A percentile compares a stretch with the other conserved stretches of the same genome.
phyloP scores from a whole-genome alignment of 2,329 filamentous ascomycete genomes.

The Claviceps fusiformis region DNA sequence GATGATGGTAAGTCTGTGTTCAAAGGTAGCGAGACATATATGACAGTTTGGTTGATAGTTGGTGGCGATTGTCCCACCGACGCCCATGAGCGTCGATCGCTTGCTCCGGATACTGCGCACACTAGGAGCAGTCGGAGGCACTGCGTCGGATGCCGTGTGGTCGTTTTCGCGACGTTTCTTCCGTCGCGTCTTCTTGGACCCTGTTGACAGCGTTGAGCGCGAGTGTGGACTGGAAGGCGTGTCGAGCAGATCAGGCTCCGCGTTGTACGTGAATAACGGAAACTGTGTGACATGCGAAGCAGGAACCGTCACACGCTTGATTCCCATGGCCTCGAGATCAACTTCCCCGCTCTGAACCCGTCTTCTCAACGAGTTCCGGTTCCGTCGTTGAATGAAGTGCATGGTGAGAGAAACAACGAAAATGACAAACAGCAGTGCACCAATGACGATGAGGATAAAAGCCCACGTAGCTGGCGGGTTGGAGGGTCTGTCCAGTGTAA shows the following conservation, averaged over 20 bases:
- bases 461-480: slow-evolving; percentile 67
- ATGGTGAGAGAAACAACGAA: slow-evolving; percentile 54
- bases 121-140: slow-evolving; percentile 9
- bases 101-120: slow-evolving; percentile 22
- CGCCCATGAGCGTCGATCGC: slow-evolving; percentile 21
- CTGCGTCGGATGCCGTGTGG: slow-evolving; percentile 15
- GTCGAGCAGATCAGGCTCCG: slow-evolving; percentile 32
- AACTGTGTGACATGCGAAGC: slow-evolving; percentile 56
- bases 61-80: slow-evolving; percentile 28
- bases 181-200: slow-evolving; percentile 17
- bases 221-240: slow-evolving; percentile 15
- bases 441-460: slow-evolving; percentile 59
- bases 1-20: slow-evolving; percentile 55
- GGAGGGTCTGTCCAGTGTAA: slow-evolving; percentile 31
- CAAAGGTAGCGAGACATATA: slow-evolving; percentile 80
- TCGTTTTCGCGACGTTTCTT: slow-evolving; percentile 17
- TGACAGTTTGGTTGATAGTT: slow-evolving; percentile 70
- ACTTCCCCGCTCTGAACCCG: slow-evolving; percentile 68
- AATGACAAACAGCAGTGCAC: slow-evolving; percentile 55
- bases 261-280: slow-evolving; percentile 65
- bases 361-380: slow-evolving; percentile 52
- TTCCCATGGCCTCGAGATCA: slow-evolving; percentile 73
- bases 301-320: slow-evolving; percentile 71
- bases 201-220: slow-evolving; percentile 14
- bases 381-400: slow-evolving; percentile 62